Percentiles rank a stretch among this genome's conserved stretches.
Conservation (phyloP, 371 early-diverging fungal genomes). For the Apophysomyces trapeziformis region DNA sequence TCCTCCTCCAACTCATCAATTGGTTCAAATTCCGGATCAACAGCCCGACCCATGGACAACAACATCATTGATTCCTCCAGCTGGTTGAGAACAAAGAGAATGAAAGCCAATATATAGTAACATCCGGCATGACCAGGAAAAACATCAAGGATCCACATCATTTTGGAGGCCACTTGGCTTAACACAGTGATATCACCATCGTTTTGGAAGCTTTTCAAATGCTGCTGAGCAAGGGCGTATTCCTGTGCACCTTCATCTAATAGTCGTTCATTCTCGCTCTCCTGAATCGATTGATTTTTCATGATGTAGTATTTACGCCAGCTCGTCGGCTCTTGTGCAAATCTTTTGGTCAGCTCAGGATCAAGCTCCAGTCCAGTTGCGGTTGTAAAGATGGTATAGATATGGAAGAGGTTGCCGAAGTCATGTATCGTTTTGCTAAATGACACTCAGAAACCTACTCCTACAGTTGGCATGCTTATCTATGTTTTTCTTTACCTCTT, state of each 20-base stretch:
- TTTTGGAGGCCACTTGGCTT: conserved; percentile 53
- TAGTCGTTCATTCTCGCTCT: conserved; percentile 38
- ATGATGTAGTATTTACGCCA: conserved; percentile 53
- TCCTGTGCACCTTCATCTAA: conserved; percentile 48
- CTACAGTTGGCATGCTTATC: background rate
- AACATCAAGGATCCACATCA: conserved; percentile 57
- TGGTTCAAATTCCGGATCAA: conserved; percentile 56
- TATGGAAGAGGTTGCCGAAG: conserved; percentile 60
- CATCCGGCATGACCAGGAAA: conserved; percentile 62
- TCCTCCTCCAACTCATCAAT: conserved; percentile 56
- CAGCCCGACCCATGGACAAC: conserved; percentile 53
- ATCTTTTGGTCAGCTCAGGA: conserved; percentile 41
- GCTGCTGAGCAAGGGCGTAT: conserved; percentile 46
- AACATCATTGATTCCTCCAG: conserved; percentile 54
- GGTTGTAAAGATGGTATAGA: conserved; percentile 47
- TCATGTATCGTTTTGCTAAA: conserved; percentile 53
- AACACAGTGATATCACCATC: conserved; percentile 47
- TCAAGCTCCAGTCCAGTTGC: conserved; percentile 55
- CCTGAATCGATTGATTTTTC: conserved; percentile 32
- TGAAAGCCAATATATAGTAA: conserved; percentile 59
- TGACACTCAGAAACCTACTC: background rate
- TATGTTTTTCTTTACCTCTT: conserved; percentile 27
- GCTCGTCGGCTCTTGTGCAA: conserved; percentile 43
- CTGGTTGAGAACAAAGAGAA: conserved; percentile 54
- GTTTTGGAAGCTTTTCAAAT: conserved; percentile 50